Percentiles rank a stretch among this genome's conserved stretches.
Evolutionary conservation across 2,329 filamentous ascomycete species (phyloP).

Genomic region (Leptographium lundbergii): DNA sequence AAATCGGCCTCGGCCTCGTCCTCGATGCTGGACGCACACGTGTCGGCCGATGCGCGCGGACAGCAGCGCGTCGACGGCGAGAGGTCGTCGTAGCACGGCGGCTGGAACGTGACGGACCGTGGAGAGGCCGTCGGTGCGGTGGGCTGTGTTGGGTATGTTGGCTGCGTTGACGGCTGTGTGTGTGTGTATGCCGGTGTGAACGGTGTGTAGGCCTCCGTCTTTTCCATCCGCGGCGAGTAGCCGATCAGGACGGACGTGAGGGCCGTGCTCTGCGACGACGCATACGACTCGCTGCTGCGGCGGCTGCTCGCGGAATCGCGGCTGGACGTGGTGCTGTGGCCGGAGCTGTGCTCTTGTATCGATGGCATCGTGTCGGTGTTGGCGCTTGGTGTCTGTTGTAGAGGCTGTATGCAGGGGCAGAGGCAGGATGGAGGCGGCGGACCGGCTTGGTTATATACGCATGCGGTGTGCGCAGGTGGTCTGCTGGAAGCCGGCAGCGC

Average conservation of each 20-base stretch:
- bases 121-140: not conserved
- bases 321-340: slow-evolving; percentile 4
- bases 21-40: slow-evolving; percentile 63
- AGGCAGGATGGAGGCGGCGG: not conserved
- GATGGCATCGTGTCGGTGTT: slow-evolving; percentile 14
- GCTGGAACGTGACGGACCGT: not conserved
- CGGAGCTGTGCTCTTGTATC: slow-evolving; percentile 22
- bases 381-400: not conserved
- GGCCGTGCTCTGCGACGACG: slow-evolving; percentile 31
- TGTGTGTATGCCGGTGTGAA: not conserved
- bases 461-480: too few relatives aligned
- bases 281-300: slow-evolving; percentile 28
- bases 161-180: not conserved
- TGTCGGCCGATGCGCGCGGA: slow-evolving; percentile 55
- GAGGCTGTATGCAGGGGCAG: not conserved
- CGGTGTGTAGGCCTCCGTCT: not conserved
- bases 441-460: too few relatives aligned
- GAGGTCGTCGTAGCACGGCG: slow-evolving; percentile 19
- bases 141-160: not conserved
- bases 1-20: slow-evolving; percentile 25
- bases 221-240: slow-evolving; percentile 22
- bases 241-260: slow-evolving; percentile 30
- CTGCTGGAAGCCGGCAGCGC: too few relatives aligned
- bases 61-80: slow-evolving; percentile 29
- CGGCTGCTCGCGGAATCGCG: slow-evolving; percentile 22